Evolutionary conservation across 768 basidiomycete species (phyloP).

Genomic region (Ramaria rubella): DNA sequence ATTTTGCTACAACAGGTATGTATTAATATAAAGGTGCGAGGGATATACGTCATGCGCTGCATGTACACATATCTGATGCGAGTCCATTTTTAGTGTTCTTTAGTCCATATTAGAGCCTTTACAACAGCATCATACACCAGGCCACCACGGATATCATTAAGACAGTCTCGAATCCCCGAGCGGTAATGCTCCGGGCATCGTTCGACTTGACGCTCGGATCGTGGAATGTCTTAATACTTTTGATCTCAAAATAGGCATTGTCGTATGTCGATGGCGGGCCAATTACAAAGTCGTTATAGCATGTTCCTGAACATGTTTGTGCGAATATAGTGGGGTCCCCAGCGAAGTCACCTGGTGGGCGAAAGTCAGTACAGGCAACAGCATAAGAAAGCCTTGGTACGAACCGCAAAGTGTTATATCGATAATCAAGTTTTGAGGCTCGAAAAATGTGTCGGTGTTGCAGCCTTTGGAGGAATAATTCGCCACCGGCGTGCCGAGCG

Average conservation of each 20-base stretch:
- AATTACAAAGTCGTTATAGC: conserved; percentile 67
- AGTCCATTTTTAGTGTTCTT: too few species aligned
- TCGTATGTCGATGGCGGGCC: conserved; percentile 55
- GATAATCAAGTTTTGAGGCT: conserved; percentile 60
- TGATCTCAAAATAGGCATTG: conserved; percentile 68
- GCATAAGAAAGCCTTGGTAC: conserved; percentile 20
- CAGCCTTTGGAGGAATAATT: conserved; percentile 61
- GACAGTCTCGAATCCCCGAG: too few species aligned
- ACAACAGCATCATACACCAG: too few species aligned
- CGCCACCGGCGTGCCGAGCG: conserved; percentile 59
- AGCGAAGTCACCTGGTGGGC: conserved; percentile 27
- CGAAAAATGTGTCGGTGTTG: conserved; percentile 45
- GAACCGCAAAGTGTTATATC: conserved; percentile 66
- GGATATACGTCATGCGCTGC: too few species aligned
- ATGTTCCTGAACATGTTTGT: conserved; percentile 56
- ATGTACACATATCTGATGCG: too few species aligned
- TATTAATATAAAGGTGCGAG: too few species aligned
- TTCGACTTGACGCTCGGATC: background rate
- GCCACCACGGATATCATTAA: too few species aligned
- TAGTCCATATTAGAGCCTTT: too few species aligned
- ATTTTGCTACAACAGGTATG: too few species aligned
- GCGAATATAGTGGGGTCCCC: conserved; percentile 46
- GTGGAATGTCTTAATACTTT: conserved; percentile 45
- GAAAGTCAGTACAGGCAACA: conserved; percentile 22
- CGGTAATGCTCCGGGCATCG: background rate